Conservation (phyloP, 768 basidiomycete species). For the Tremella fuciformis region DNA sequence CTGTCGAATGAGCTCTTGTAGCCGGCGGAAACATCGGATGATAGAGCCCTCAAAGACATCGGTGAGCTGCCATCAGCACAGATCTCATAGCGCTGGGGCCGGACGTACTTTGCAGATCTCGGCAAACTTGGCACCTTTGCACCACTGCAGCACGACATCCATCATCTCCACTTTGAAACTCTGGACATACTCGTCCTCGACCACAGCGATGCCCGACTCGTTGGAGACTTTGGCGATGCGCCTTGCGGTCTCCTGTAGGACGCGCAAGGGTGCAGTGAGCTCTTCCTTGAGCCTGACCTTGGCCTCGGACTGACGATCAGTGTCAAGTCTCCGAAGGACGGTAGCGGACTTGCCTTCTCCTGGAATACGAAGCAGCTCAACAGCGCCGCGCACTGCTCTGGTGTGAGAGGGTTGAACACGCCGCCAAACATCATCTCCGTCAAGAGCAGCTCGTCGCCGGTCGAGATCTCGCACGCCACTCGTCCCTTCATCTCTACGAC, state of each 20-base stretch:
- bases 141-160: constrained; percentile 97
- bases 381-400: constrained; percentile 90
- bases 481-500: constrained; percentile 98
- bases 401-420: constrained; percentile 81
- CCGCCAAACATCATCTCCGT: constrained; percentile 98
- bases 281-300: constrained; percentile 83
- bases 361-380: constrained; percentile 96
- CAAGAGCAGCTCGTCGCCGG: constrained; percentile 90
- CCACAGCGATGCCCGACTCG: constrained; percentile 82
- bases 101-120: constrained; percentile 86
- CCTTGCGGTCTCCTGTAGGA: constrained; percentile 92
- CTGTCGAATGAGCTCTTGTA: constrained; percentile 91
- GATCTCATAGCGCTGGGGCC: background rate
- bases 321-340: background rate
- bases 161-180: constrained; percentile 98
- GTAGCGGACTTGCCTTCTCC: constrained; percentile 68
- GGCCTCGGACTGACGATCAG: constrained; percentile 38
- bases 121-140: constrained; percentile 91
- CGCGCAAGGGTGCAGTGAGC: constrained; percentile 81
- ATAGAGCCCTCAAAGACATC: constrained; percentile 96
- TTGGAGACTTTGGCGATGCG: constrained; percentile 96
- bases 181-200: constrained; percentile 91
- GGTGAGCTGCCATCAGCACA: constrained; percentile 64
- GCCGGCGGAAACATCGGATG: constrained; percentile 89
- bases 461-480: constrained; percentile 96